Conservation (phyloP, 805 yeast species). For the Blastobotrys mokoenaii region DNA sequence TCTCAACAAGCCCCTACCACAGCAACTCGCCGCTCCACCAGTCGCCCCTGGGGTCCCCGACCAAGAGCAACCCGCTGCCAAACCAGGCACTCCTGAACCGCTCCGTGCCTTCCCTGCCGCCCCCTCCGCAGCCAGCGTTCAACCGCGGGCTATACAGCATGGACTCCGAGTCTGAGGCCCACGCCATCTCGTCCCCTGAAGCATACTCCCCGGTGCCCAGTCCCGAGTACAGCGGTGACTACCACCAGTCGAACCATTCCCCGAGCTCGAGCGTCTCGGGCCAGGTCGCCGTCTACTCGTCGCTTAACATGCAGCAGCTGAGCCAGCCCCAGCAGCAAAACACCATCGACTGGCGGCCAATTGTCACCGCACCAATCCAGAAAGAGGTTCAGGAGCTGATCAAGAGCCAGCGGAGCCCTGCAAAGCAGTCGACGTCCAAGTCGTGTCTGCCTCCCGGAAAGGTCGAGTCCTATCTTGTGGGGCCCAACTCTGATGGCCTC, state of each 20-base stretch:
- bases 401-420: constrained; percentile 27
- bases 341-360: constrained; percentile 31
- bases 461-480: constrained; percentile 72
- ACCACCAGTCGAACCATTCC: not conserved
- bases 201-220: constrained; percentile 1
- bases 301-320: constrained; percentile 15
- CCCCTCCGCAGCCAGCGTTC: not conserved
- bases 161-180: constrained; percentile 2
- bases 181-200: constrained; percentile 1
- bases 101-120: not conserved
- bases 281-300: constrained; percentile 15
- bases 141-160: not conserved
- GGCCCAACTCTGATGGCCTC: constrained; percentile 63
- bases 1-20: not conserved
- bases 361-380: constrained; percentile 27
- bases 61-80: not conserved
- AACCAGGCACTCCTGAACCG: not conserved
- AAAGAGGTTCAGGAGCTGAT: constrained; percentile 27
- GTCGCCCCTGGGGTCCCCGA: not conserved
- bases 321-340: constrained; percentile 22
- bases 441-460: constrained; percentile 84
- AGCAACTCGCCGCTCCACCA: not conserved
- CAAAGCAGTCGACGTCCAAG: constrained; percentile 28
- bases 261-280: not conserved
- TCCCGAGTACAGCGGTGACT: not conserved